Evolutionary conservation across 176 grass and related monocot species (phyloP), one percentile per base, ranked within the genome.

Genomic region (Tillandsia fasciculata): DNA sequence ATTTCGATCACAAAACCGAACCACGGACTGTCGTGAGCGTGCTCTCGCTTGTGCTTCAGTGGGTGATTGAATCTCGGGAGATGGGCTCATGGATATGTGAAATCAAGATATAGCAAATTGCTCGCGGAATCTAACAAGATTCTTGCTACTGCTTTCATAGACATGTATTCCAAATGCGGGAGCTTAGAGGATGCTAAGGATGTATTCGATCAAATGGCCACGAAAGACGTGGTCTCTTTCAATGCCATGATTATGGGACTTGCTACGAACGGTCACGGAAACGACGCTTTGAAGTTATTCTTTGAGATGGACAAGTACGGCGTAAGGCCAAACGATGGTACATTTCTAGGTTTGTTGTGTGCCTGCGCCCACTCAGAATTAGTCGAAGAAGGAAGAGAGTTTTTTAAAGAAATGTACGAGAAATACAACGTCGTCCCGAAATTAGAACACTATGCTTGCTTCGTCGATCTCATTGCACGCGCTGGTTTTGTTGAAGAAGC

Each of bases 171-270:
- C 57, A 74, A 74, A 49, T 74, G 72, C 2, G 72, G 72, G 50
- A 74, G 72, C 26, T 49, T 74, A 27, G 59, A 52, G 12, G 72
- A 74, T 42, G 72, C 72, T 28, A 47, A 64, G 47, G 51, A 26
- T 8, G 59, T 74, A 6, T 74, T 74, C 11, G 59, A 74, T 51
- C 48, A 10, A 63, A 61, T 49, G 22, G 22, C 48, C 29, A 51
- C 26, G 9, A 74, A 74, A 27, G 72, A 74, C 52, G 11, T 51
- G 9, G 48, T 74, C 57, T 65, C 23, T 26, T 65, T 74, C 13
- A 74, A 74, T 74, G 57, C 58, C 58, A 74, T 74, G 72, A 74
- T 74, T 15, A 74, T 74, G 72, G 72, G 72, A 28, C 22, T 74
- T 29, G 57, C 72, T 11, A 64, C 58, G 18, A 65, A 74, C 52